phyloP scores from a whole-genome alignment of 1,139 yeast species.

The Scheffersomyces lignicola region DNA sequence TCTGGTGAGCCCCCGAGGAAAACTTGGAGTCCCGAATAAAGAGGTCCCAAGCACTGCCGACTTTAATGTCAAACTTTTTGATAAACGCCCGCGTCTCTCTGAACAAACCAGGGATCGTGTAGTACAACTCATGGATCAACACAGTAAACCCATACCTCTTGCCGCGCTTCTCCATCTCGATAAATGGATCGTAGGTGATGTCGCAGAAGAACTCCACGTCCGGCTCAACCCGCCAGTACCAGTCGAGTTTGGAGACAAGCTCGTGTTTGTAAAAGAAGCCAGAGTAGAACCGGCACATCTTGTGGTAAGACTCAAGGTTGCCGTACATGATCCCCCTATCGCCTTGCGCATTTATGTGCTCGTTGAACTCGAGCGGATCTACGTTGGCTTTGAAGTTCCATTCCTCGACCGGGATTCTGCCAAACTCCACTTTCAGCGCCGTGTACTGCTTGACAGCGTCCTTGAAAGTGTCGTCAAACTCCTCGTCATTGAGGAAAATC shows the following conservation, averaged over 20 bases:
- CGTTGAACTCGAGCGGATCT: slow-evolving; percentile 41
- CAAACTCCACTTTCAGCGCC: slow-evolving; percentile 65
- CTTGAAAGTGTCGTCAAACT: slow-evolving; percentile 65
- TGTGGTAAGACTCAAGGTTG: slow-evolving; percentile 70
- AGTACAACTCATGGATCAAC: slow-evolving; percentile 67
- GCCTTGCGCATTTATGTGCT: slow-evolving; percentile 68
- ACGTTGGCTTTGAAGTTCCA: slow-evolving; percentile 58
- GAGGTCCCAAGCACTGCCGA: slow-evolving; percentile 60
- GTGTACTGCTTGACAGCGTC: slow-evolving; percentile 48
- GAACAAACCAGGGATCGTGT: slow-evolving; percentile 80
- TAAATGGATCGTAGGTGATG: slow-evolving; percentile 85
- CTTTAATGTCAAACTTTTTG: slow-evolving; percentile 38
- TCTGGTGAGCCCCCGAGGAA: slow-evolving; percentile 21
- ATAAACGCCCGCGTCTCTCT: slow-evolving; percentile 68
- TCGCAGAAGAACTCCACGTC: slow-evolving; percentile 88
- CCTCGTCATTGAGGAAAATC: slow-evolving; percentile 79
- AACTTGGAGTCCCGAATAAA: slow-evolving; percentile 40
- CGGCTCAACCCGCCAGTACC: slow-evolving; percentile 97
- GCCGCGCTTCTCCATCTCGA: slow-evolving; percentile 66
- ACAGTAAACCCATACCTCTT: slow-evolving; percentile 86
- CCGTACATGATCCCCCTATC: slow-evolving; percentile 84
- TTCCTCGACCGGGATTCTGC: slow-evolving; percentile 57
- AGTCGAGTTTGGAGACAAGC: slow-evolving; percentile 62
- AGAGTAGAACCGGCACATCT: slow-evolving; percentile 70
- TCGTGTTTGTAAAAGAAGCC: slow-evolving; percentile 80